Percentiles rank a stretch among this genome's conserved stretches.
phyloP scores from a whole-genome alignment of 768 basidiomycete species.

The Paxillus ammoniavirescens region DNA sequence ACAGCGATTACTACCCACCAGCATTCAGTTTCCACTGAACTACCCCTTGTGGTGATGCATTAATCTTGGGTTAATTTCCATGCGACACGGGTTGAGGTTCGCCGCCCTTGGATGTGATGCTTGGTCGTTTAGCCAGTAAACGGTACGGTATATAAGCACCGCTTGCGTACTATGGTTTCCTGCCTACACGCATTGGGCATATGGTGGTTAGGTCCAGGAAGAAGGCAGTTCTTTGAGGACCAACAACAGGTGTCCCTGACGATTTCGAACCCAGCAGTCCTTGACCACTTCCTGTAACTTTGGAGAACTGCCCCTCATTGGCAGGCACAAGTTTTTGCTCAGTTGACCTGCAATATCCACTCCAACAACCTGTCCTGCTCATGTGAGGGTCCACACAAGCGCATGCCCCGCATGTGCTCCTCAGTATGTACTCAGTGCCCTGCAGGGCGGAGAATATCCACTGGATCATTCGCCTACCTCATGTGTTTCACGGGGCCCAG shows the following conservation, averaged over 20 bases:
- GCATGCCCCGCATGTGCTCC: slow-evolving; percentile 9
- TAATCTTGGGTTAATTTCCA: slow-evolving; percentile 20
- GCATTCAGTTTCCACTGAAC: neutral
- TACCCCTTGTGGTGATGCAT: neutral
- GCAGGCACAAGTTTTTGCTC: slow-evolving; percentile 5
- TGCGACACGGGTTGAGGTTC: neutral
- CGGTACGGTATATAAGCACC: neutral
- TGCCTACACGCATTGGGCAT: neutral
- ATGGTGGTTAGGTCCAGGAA: neutral
- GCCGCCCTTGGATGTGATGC: neutral
- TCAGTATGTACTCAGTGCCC: neutral
- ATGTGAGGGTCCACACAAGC: neutral
- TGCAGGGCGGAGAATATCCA: neutral
- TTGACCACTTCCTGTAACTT: neutral
- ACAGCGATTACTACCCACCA: slow-evolving; percentile 20
- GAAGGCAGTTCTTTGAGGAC: neutral
- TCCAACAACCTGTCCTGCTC: slow-evolving; percentile 6
- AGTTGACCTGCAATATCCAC: slow-evolving; percentile 7
- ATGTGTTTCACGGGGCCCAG: neutral
- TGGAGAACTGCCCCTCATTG: neutral
- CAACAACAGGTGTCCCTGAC: too few relatives aligned
- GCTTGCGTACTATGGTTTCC: neutral
- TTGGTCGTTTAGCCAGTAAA: neutral
- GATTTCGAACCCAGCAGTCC: slow-evolving; percentile 4
- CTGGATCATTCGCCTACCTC: neutral